A percentile compares a stretch with the other conserved stretches of the same genome.
These are phyloP conservation scores for Fusarium newnesense DNA, from an alignment of 2,329 filamentous ascomycete genomes.

Conservation along the genomic window DNA sequence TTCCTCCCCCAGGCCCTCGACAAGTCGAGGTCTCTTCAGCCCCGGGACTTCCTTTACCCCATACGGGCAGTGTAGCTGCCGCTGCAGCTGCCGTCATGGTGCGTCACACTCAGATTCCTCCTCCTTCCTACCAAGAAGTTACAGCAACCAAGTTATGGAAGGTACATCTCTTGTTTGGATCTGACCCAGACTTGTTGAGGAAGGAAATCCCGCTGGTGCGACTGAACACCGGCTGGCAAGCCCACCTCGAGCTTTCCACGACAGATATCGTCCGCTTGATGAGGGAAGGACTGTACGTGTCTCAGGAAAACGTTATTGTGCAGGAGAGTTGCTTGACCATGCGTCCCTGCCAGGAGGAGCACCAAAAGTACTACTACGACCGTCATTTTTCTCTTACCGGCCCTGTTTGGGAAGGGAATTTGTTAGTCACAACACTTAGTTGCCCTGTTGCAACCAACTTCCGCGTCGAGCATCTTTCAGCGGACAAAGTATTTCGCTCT, in stretches of 20 bases:
- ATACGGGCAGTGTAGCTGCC: not conserved
- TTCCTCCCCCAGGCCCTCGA: not conserved
- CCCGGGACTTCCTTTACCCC: not conserved
- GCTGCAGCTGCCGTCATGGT: too few species aligned
- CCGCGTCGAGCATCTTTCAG: not conserved
- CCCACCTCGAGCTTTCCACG: accelerated
- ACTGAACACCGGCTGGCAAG: accelerated
- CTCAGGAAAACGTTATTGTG: accelerated
- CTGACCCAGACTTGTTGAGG: not conserved
- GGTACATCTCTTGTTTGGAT: accelerated
- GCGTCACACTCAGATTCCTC: not conserved
- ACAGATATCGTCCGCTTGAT: not conserved
- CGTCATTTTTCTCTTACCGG: not conserved
- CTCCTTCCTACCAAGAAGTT: not conserved
- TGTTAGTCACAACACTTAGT: not conserved
- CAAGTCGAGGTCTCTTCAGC: not conserved
- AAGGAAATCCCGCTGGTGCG: accelerated
- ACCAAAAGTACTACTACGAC: accelerated
- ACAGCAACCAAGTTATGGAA: not conserved
- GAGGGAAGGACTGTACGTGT: not conserved
- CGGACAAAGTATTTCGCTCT: accelerated
- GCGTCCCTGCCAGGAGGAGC: accelerated
- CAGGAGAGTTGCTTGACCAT: not conserved
- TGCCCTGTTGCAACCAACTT: accelerated
- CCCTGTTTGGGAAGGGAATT: not conserved